These are phyloP conservation scores for Tolypocladium amazonense DNA, from an alignment of 2,329 filamentous ascomycete genomes.

Conservation along the genomic window DNA sequence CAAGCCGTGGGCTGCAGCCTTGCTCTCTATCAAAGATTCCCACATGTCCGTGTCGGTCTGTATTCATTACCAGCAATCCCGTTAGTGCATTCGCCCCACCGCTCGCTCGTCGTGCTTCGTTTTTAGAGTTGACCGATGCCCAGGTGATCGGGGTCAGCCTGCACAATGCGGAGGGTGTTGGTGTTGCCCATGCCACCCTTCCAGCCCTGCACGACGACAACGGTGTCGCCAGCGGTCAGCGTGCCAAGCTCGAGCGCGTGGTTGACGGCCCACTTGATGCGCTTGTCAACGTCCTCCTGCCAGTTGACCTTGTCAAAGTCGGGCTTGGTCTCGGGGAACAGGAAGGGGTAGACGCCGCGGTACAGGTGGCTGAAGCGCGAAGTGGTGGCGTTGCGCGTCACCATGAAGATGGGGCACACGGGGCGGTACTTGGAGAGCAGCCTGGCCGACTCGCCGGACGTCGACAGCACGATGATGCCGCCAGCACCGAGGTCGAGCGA, in stretches of 20 bases:
- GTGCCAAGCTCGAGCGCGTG: slow-evolving; percentile 77
- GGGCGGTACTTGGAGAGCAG: slow-evolving; percentile 97
- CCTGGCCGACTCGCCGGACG: slow-evolving; percentile 87
- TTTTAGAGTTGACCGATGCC: slow-evolving; percentile 35
- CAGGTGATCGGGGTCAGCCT: slow-evolving; percentile 47
- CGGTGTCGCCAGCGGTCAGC: slow-evolving; percentile 59
- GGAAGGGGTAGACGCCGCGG: slow-evolving; percentile 96
- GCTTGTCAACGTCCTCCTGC: slow-evolving; percentile 97
- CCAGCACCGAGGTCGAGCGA: slow-evolving; percentile 94
- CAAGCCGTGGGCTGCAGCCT: neutral
- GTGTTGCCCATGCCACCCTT: slow-evolving; percentile 87
- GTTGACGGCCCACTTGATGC: slow-evolving; percentile 93
- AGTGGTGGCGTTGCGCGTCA: slow-evolving; percentile 76
- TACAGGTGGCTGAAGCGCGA: slow-evolving; percentile 91
- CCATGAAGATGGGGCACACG: slow-evolving; percentile 99
- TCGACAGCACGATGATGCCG: slow-evolving; percentile 92
- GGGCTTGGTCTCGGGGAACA: slow-evolving; percentile 86
- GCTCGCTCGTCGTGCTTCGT: slow-evolving; percentile 1
- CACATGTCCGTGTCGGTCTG: neutral
- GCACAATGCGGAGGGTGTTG: slow-evolving; percentile 63
- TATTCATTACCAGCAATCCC: neutral
- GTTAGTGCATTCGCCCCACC: neutral
- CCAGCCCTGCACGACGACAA: slow-evolving; percentile 84
- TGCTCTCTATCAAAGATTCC: neutral
- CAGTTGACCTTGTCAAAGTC: slow-evolving; percentile 89